Evolutionary conservation across 441 rosid species (phyloP).

Genomic region (Erodium trifolium): DNA sequence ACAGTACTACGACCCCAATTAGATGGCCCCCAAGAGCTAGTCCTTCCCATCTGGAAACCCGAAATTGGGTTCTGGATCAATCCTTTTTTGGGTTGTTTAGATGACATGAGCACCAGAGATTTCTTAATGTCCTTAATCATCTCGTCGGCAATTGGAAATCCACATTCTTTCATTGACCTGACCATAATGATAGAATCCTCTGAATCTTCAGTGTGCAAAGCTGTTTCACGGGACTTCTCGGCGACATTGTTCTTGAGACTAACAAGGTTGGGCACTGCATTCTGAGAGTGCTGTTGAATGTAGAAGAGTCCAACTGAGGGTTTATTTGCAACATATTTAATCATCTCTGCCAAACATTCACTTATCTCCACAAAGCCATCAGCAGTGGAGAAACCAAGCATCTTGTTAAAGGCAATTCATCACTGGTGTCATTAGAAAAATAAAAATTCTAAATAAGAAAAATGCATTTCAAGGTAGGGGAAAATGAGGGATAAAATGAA

Average conservation of each 20-base stretch:
- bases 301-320: constrained; percentile 92
- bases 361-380: constrained; percentile 92
- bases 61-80: constrained; percentile 31
- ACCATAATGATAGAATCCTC: constrained; percentile 68
- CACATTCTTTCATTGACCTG: constrained; percentile 83
- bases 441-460: constrained; percentile 14
- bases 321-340: constrained; percentile 79
- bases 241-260: constrained; percentile 45
- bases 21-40: constrained; percentile 41
- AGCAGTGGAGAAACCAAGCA: constrained; percentile 87
- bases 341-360: constrained; percentile 82
- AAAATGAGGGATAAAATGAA: neutral
- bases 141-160: constrained; percentile 59
- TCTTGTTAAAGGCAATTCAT: constrained; percentile 45
- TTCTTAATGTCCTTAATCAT: constrained; percentile 67
- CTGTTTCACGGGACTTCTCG: constrained; percentile 51
- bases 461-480: constrained; percentile 15
- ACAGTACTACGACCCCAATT: constrained; percentile 38
- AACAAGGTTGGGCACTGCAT: constrained; percentile 60
- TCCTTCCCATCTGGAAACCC: constrained; percentile 36
- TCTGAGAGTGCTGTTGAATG: constrained; percentile 74
- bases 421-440: constrained; percentile 47
- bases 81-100: constrained; percentile 64
- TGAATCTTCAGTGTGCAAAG: constrained; percentile 64
- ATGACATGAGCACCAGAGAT: constrained; percentile 53